These are phyloP conservation scores for Alisma plantagoaquatica DNA, from an alignment of 106 monocot species.

Conservation along the genomic window DNA sequence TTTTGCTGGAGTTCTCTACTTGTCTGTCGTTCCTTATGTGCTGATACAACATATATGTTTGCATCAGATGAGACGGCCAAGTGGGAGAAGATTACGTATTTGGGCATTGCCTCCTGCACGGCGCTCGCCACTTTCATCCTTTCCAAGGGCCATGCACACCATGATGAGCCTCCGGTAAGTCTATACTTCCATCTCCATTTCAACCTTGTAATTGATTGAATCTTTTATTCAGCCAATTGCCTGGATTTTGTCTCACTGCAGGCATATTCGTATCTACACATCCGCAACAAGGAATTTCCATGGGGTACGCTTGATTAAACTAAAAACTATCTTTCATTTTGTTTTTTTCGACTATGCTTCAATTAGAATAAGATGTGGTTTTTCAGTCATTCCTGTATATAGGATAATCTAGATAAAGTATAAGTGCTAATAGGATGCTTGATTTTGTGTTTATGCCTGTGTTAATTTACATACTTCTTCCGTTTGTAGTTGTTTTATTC, in stretches of 20 bases:
- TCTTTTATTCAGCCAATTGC: not conserved
- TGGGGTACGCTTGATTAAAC: not conserved
- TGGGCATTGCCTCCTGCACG: conserved; percentile 47
- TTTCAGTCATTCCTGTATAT: no score
- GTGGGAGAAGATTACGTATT: conserved; percentile 73
- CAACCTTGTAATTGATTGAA: not conserved
- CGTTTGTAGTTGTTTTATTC: no score
- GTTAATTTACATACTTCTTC: no score
- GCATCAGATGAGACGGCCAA: conserved; percentile 52
- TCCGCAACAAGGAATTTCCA: not conserved
- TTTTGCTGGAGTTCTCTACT: not conserved
- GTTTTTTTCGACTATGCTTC: no score
- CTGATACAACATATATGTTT: not conserved
- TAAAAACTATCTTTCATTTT: no score
- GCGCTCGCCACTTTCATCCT: conserved; percentile 31
- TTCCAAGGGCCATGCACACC: conserved; percentile 46
- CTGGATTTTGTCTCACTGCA: no score
- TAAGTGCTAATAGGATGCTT: no score
- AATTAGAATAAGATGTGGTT: no score
- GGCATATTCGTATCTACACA: not conserved
- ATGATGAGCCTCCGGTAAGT: conserved; percentile 43
- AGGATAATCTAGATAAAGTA: no score
- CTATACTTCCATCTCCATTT: no score
- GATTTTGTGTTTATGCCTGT: no score
- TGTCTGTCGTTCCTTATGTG: not conserved